Percentiles rank a stretch among this genome's conserved stretches.
phyloP scores from a whole-genome alignment of 208 protist genomes.

The Naegleria fowleri region DNA sequence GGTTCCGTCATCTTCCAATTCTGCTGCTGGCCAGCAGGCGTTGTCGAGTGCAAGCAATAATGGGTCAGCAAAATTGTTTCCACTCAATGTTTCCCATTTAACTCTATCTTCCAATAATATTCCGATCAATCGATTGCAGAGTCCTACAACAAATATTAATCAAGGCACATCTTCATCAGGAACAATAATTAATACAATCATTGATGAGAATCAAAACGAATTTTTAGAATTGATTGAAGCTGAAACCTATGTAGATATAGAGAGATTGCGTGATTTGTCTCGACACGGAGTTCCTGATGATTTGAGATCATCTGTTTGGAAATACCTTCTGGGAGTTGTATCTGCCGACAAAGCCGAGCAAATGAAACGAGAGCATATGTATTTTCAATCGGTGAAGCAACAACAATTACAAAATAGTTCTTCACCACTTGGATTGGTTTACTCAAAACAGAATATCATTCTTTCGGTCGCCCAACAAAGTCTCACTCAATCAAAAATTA shows the following conservation, averaged over 20 bases:
- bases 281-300: slow-evolving; percentile 10
- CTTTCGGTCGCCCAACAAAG: not conserved
- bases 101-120: no score
- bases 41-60: no score
- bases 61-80: no score
- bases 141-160: not conserved
- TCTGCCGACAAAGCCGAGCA: not conserved
- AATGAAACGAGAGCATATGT: not conserved
- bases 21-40: no score
- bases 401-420: not conserved
- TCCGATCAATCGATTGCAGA: not conserved
- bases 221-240: slow-evolving; percentile 17
- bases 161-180: not conserved
- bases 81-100: no score
- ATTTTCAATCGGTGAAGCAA: not conserved
- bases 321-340: not conserved
- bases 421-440: not conserved
- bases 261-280: slow-evolving; percentile 8
- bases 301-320: slow-evolving; percentile 12
- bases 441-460: not conserved
- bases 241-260: slow-evolving; percentile 2
- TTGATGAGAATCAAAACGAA: not conserved
- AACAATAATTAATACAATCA: not conserved
- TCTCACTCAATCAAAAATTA: not conserved
- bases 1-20: no score